These are phyloP conservation scores for Acer negundo DNA, from an alignment of 345 rosid species.

Conservation along the genomic window DNA sequence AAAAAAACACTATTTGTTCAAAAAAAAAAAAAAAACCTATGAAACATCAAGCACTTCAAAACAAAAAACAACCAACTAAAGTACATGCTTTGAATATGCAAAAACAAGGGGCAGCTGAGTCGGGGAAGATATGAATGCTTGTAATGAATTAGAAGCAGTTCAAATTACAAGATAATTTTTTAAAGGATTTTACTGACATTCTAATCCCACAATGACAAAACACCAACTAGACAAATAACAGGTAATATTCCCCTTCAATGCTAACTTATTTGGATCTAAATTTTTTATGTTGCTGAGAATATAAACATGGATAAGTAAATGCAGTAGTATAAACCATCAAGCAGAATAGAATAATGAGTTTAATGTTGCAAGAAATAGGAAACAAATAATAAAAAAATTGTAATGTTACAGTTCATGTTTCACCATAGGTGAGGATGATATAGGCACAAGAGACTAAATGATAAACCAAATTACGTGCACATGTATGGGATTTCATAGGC, in stretches of 20 bases:
- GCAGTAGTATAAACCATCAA: background rate
- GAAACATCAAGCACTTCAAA: background rate
- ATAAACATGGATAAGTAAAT: background rate
- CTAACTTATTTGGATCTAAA: constrained; percentile 4
- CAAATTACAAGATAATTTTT: background rate
- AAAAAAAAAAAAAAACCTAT: constrained; percentile 1
- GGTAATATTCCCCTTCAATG: background rate
- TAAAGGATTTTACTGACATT: background rate
- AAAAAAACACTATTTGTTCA: no score
- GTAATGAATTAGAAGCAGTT: background rate
- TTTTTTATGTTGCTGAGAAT: constrained; percentile 3
- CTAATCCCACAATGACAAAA: background rate
- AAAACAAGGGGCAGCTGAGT: background rate
- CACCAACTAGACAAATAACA: background rate
- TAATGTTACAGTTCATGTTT: background rate
- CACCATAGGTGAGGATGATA: constrained; percentile 1
- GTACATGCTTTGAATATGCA: background rate
- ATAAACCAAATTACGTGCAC: background rate
- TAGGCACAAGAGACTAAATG: background rate
- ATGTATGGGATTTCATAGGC: background rate
- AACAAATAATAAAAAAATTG: background rate
- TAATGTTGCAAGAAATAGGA: background rate
- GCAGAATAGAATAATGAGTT: background rate
- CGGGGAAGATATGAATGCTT: background rate
- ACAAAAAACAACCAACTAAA: background rate